Evolutionary conservation across 1,284 basidiomycete genomes (phyloP).

Genomic region (Ustilago crameri): DNA sequence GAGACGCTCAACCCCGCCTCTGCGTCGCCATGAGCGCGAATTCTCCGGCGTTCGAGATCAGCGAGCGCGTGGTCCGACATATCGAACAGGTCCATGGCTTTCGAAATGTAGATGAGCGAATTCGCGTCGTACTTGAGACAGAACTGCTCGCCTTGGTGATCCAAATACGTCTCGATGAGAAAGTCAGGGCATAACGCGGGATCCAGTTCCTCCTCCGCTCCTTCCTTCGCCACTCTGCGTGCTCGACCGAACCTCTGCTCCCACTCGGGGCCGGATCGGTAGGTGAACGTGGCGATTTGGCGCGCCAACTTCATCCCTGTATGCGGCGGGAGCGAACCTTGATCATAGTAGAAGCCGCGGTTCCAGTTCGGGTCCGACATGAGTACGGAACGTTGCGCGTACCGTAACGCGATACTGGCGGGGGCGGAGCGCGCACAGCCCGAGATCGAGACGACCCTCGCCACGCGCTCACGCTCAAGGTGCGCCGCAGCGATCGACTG

Average conservation of each 20-base stretch:
- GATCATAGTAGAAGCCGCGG: conserved; percentile 94
- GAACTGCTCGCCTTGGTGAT: conserved; percentile 87
- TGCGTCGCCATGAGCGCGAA: conserved; percentile 39
- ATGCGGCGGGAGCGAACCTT: conserved; percentile 83
- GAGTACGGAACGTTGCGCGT: conserved; percentile 90
- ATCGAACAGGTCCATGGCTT: conserved; percentile 99
- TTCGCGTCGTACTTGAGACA: conserved; percentile 99
- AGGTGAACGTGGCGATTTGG: conserved; percentile 99
- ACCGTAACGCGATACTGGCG: conserved; percentile 92
- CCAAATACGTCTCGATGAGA: conserved; percentile 97
- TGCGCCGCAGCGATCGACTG: conserved; percentile 94
- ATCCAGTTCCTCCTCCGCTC: conserved; percentile 42
- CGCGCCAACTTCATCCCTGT: conserved; percentile 98
- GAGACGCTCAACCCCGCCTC: conserved; percentile 17
- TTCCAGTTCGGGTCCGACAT: conserved; percentile 99
- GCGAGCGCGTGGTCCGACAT: conserved; percentile 84
- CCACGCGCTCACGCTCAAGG: conserved; percentile 88
- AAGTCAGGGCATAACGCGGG: conserved; percentile 90
- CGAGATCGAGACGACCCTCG: conserved; percentile 89
- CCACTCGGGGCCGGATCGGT: conserved; percentile 98
- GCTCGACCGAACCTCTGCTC: conserved; percentile 92
- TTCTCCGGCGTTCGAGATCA: conserved; percentile 71
- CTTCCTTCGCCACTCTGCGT: conserved; percentile 69
- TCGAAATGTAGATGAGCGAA: conserved; percentile 92
- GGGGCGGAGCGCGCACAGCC: conserved; percentile 92